phyloP scores from a whole-genome alignment of 108 stramenopile species.

The Skeletonema tropicum region DNA sequence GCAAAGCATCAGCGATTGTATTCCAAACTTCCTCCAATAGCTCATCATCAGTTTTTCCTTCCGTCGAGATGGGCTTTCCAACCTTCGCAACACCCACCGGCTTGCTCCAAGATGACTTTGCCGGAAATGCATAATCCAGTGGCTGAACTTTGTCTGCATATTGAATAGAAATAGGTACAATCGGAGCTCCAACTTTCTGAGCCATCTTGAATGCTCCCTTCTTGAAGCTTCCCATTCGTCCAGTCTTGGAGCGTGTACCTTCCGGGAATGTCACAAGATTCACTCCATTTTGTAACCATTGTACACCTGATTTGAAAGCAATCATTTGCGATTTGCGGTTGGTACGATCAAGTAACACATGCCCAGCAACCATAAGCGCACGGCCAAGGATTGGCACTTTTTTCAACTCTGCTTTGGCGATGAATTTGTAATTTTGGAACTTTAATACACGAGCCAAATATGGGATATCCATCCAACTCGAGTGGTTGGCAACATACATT shows the following conservation, averaged over 20 bases:
- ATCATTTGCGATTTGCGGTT: slow-evolving; percentile 49
- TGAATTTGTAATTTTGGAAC: slow-evolving; percentile 55
- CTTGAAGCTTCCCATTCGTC: slow-evolving; percentile 61
- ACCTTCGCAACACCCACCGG: slow-evolving; percentile 39
- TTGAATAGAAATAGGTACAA: slow-evolving; percentile 49
- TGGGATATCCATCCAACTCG: slow-evolving; percentile 67
- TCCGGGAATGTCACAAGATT: slow-evolving; percentile 60
- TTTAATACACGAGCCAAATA: slow-evolving; percentile 45
- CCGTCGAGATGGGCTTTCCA: slow-evolving; percentile 53
- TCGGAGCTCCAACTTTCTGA: slow-evolving; percentile 38
- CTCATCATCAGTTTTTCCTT: slow-evolving; percentile 49
- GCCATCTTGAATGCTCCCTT: slow-evolving; percentile 72
- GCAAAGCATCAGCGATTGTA: slow-evolving; percentile 47
- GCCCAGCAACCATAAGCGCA: slow-evolving; percentile 48
- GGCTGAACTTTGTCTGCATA: slow-evolving; percentile 54
- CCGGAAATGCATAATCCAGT: slow-evolving; percentile 53
- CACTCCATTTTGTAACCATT: slow-evolving; percentile 52
- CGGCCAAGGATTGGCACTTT: slow-evolving; percentile 63
- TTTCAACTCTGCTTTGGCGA: slow-evolving; percentile 58
- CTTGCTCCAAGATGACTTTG: slow-evolving; percentile 27
- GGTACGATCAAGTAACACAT: slow-evolving; percentile 54
- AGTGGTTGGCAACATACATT: slow-evolving; percentile 66
- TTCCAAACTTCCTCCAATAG: slow-evolving; percentile 55
- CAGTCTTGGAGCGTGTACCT: slow-evolving; percentile 57
- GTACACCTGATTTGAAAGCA: slow-evolving; percentile 53